Evolutionary conservation across 106 monocot species (phyloP), one percentile per base, ranked within the genome.

Genomic region (Dioscorea alata): DNA sequence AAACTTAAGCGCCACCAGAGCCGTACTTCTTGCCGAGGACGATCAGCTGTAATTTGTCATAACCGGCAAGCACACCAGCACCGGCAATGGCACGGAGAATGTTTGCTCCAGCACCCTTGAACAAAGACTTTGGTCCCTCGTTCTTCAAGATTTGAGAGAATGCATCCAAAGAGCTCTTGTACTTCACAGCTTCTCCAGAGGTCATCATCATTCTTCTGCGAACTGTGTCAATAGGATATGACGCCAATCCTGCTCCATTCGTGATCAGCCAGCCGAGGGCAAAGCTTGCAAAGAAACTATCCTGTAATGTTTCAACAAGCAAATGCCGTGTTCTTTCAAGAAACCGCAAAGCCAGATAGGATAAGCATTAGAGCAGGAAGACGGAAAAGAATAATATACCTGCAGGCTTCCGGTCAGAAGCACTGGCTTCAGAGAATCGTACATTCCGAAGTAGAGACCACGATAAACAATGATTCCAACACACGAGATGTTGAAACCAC

Each of bases 11-110:
- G 15, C 79, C 68, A 17, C 79, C 73, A 32, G 73, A 79, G 12
- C 79, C 69, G 14, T 69, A 79, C 64, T 79, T 79, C 79, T 79
- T 79, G 0, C 79, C 79, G 0, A 79, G 52, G 48, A 79, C 63
- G 13, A 79, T 74, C 49, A 79, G 50, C 74, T 79, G 79, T 62
- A 79, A 49, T 69, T 74, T 61, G 50, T 79, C 79, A 8, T 79
- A 79, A 6, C 79, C 74, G 6, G 79, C 68, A 17, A 79, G 79
- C 69, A 74, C 79, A 50, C 74, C 74, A 33, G 79, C 79, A 35
- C 79, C 79, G 8, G 79, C 79, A 48, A 79, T 48, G 1, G 79
- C 79, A 33, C 79, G 73, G 49, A 73, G 69, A 33, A 73, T 74
- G 49, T 76, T 76, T 0, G 76, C 76, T 35, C 76, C 76, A 1